A percentile compares a stretch with the other conserved stretches of the same genome.
phyloP scores from a whole-genome alignment of 257 asterid species.

The Solanum clarkiae region DNA sequence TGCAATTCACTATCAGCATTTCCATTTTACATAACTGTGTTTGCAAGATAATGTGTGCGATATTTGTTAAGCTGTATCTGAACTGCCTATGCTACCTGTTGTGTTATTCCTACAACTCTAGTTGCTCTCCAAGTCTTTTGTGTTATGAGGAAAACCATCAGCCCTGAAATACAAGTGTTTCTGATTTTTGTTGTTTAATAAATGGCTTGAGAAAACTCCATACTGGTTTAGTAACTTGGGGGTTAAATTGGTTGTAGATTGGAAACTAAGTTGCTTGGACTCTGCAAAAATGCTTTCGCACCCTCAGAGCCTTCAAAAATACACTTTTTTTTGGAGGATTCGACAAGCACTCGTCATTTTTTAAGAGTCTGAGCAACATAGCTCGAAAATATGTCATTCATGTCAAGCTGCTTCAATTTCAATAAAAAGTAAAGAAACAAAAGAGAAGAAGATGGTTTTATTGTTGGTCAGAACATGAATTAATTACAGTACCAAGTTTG shows the following conservation, averaged over 20 bases:
- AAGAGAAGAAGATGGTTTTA: neutral
- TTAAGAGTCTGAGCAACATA: too few relatives aligned
- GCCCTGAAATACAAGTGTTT: neutral
- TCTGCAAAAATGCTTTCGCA: too few relatives aligned
- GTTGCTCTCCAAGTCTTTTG: neutral
- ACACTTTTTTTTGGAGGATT: too few relatives aligned
- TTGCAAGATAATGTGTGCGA: neutral
- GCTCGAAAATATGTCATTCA: neutral
- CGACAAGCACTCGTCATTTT: too few relatives aligned
- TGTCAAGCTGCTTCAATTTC: neutral
- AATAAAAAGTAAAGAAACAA: neutral
- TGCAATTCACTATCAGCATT: neutral
- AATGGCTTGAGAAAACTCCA: neutral
- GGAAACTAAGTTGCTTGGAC: too few relatives aligned
- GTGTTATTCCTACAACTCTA: neutral
- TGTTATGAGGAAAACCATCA: neutral
- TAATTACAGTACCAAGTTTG: neutral
- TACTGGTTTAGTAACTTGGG: neutral
- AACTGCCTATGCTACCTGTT: neutral
- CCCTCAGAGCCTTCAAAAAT: too few relatives aligned
- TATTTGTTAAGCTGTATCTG: neutral
- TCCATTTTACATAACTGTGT: neutral
- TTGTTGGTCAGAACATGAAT: neutral
- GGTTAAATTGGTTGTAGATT: neutral
- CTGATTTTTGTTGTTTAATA: neutral